Conservation (phyloP, 768 basidiomycete genomes). For the Tulasnella sp. region DNA sequence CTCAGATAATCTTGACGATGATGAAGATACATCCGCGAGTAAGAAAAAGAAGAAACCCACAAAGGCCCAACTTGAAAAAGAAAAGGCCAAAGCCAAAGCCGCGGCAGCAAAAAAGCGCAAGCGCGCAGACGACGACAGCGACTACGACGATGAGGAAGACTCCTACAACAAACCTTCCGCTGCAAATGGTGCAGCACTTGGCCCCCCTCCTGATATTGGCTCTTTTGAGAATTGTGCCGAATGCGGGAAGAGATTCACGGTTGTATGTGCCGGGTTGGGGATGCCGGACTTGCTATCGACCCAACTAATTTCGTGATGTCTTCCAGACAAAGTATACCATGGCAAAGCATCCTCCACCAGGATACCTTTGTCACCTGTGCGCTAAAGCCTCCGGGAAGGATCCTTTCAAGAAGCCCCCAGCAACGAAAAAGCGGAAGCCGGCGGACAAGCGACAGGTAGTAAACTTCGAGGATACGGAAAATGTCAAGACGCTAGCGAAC, state of each 20-base stretch:
- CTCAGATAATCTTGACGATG: constrained; percentile 63
- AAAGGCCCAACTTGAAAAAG: constrained; percentile 31
- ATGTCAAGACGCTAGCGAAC: constrained; percentile 66
- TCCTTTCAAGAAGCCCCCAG: constrained; percentile 77
- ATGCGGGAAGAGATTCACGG: constrained; percentile 82
- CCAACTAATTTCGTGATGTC: not conserved
- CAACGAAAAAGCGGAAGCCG: constrained; percentile 60
- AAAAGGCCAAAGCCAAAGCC: constrained; percentile 35
- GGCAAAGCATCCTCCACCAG: constrained; percentile 62
- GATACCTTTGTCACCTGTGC: constrained; percentile 82
- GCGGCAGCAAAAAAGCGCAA: constrained; percentile 33
- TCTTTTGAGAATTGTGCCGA: constrained; percentile 75
- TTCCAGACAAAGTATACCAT: constrained; percentile 81
- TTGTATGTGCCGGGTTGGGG: constrained; percentile 53
- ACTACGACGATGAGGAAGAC: constrained; percentile 41
- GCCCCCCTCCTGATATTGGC: constrained; percentile 58
- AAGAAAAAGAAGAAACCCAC: constrained; percentile 57
- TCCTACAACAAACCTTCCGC: constrained; percentile 63
- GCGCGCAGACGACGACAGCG: constrained; percentile 30
- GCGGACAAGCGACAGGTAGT: constrained; percentile 65
- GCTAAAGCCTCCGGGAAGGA: constrained; percentile 72
- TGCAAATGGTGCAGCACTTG: constrained; percentile 43
- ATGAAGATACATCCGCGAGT: constrained; percentile 40
- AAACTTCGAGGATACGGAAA: constrained; percentile 58
- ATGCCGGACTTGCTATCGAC: not conserved